phyloP scores from a whole-genome alignment of 2,329 filamentous ascomycete genomes.

The Ceratocystis variospora region DNA sequence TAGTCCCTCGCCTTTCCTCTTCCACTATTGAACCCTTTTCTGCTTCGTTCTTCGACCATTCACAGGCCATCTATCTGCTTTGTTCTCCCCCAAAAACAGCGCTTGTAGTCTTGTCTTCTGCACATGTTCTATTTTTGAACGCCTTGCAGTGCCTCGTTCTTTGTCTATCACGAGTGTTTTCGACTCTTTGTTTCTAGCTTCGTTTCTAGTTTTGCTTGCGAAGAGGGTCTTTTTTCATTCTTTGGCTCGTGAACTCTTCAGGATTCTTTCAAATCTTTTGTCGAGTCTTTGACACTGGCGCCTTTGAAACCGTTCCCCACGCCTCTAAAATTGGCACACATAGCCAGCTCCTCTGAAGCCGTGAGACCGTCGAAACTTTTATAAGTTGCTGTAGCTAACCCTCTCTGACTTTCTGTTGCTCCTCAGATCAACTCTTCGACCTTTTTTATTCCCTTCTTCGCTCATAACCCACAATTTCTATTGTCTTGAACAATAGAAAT shows the following conservation, averaged over 20 bases:
- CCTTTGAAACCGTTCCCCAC: not conserved
- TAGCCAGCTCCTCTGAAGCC: not conserved
- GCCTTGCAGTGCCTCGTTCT: conserved; percentile 2
- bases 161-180: not conserved
- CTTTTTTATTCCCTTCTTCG: not conserved
- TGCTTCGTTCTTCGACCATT: not conserved
- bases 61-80: not conserved
- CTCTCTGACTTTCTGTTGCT: conserved; percentile 3
- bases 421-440: conserved; percentile 5
- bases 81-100: not conserved
- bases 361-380: not conserved
- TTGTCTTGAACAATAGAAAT: not conserved
- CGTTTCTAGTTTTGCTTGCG: not conserved
- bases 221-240: not conserved
- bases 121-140: conserved; percentile 5
- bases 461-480: conserved; percentile 4
- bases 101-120: not conserved
- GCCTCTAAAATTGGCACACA: not conserved
- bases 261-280: not conserved
- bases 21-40: not conserved
- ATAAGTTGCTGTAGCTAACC: conserved; percentile 10
- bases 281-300: too few species aligned
- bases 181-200: conserved; percentile 7
- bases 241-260: not conserved
- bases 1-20: not conserved